Conservation (phyloP, 306 rosid genomes). For the Glycyrrhiza uralensis region DNA sequence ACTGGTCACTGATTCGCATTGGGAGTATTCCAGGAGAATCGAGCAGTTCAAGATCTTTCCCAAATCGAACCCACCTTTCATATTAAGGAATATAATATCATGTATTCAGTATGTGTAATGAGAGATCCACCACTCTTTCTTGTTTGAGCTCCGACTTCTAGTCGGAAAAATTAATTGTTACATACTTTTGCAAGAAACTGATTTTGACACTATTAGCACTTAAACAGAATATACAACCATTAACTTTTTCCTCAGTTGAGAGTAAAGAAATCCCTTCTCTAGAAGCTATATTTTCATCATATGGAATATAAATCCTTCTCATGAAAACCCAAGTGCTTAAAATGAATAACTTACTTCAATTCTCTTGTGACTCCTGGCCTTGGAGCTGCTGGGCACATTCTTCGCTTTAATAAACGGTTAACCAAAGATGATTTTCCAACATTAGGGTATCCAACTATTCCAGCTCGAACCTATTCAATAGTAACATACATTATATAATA, state of each 20-base stretch:
- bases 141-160: slow-evolving; percentile 13
- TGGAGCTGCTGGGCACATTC: slow-evolving; percentile 95
- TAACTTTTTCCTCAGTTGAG: neutral
- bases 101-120: neutral
- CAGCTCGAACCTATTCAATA: slow-evolving; percentile 79
- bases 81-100: slow-evolving; percentile 13
- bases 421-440: slow-evolving; percentile 93
- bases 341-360: slow-evolving; percentile 49
- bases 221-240: neutral
- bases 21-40: slow-evolving; percentile 96
- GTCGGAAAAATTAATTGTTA: neutral
- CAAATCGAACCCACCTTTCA: slow-evolving; percentile 91
- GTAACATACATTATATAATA: neutral
- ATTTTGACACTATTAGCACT: neutral
- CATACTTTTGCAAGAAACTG: neutral
- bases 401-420: slow-evolving; percentile 81
- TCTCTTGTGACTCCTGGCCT: slow-evolving; percentile 95
- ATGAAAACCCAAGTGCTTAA: neutral
- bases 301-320: neutral
- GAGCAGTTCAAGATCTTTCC: slow-evolving; percentile 84
- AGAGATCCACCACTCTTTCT: slow-evolving; percentile 8
- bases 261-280: neutral
- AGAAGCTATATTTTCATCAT: neutral
- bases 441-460: slow-evolving; percentile 94
- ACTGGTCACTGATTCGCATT: slow-evolving; percentile 91